These are phyloP conservation scores for Cenchrus purpureus DNA, from an alignment of 176 grass and related monocot species.

Conservation along the genomic window DNA sequence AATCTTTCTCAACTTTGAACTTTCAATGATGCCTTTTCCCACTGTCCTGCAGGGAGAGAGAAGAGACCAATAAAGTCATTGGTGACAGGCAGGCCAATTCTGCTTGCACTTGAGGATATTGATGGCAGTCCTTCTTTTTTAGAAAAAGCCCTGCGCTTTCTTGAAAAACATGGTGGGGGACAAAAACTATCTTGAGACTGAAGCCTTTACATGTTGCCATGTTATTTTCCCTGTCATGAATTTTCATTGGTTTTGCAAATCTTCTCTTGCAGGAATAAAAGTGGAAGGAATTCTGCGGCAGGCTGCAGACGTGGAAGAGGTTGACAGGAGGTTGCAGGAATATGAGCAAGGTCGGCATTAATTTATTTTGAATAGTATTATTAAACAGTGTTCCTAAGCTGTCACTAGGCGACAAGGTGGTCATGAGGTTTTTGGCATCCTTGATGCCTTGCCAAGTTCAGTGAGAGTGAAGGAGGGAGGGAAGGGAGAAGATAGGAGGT, in stretches of 20 bases:
- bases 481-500: not conserved
- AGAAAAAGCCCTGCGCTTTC: constrained; percentile 91
- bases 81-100: constrained; percentile 95
- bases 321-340: constrained; percentile 85
- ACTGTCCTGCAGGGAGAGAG: constrained; percentile 81
- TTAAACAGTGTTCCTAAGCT: constrained; percentile 9
- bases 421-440: not conserved
- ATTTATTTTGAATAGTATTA: constrained; percentile 42
- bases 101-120: constrained; percentile 97
- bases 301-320: constrained; percentile 98
- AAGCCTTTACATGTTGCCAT: constrained; percentile 30
- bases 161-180: constrained; percentile 91
- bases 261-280: constrained; percentile 75
- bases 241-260: constrained; percentile 43
- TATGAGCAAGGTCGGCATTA: constrained; percentile 87
- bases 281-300: constrained; percentile 97
- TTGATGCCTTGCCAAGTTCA: not conserved
- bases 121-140: constrained; percentile 97
- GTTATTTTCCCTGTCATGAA: constrained; percentile 24
- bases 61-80: constrained; percentile 92
- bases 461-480: constrained; percentile 5
- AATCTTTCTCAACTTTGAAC: constrained; percentile 33
- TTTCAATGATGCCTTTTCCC: constrained; percentile 25
- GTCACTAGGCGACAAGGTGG: not conserved
- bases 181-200: constrained; percentile 29